Evolutionary conservation across 495 filamentous ascomycete species (phyloP).

Genomic region (Hypoxylon intermedium): DNA sequence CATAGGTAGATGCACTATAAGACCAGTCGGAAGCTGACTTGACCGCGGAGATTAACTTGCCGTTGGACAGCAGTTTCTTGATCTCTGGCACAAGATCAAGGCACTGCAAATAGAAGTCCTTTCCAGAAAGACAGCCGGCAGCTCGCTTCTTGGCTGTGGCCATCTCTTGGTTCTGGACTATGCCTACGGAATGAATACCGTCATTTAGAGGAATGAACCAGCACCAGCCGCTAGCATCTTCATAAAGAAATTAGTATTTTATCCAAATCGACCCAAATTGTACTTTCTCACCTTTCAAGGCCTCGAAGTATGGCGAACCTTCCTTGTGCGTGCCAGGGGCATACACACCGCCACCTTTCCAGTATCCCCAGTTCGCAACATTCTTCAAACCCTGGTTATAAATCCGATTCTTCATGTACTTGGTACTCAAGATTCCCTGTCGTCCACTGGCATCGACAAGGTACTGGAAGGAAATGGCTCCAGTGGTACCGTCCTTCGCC

Average conservation of each 20-base stretch:
- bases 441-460: constrained; percentile 56
- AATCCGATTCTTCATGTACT: constrained; percentile 54
- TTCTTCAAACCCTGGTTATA: constrained; percentile 53
- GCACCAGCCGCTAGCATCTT: constrained; percentile 53
- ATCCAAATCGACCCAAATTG: background rate
- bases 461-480: constrained; percentile 52
- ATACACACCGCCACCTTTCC: constrained; percentile 42
- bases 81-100: constrained; percentile 43
- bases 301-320: constrained; percentile 52
- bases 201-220: constrained; percentile 58
- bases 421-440: constrained; percentile 48
- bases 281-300: constrained; percentile 38
- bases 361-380: constrained; percentile 57
- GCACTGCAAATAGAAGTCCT: constrained; percentile 51
- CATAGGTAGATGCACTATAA: constrained; percentile 50
- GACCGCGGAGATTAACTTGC: constrained; percentile 40
- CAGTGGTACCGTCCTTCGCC: constrained; percentile 51
- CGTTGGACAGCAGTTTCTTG: constrained; percentile 39
- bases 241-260: background rate
- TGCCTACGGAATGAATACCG: constrained; percentile 51
- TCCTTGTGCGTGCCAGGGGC: constrained; percentile 42
- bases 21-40: constrained; percentile 53
- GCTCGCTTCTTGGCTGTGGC: constrained; percentile 41
- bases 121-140: constrained; percentile 23
- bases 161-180: constrained; percentile 49